phyloP scores from a whole-genome alignment of 805 yeast species.

The Metschnikowia drakensbergensis region DNA sequence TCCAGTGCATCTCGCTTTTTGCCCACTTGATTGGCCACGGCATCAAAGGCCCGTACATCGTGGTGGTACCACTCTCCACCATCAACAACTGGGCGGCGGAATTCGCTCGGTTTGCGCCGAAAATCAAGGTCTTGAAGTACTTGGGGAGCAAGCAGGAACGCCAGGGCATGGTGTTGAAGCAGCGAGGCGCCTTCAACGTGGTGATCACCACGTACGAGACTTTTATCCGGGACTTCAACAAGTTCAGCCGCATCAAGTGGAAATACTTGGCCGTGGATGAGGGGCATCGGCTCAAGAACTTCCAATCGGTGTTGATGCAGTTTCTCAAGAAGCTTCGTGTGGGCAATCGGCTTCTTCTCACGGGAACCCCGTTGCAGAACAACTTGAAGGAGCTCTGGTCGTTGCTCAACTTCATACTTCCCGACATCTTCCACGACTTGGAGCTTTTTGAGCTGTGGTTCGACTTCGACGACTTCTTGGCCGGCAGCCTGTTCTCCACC shows the following conservation, averaged over 20 bases:
- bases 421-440: constrained; percentile 88
- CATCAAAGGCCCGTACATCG: constrained; percentile 69
- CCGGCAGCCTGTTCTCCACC: constrained; percentile 25
- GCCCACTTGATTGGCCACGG: constrained; percentile 76
- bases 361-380: constrained; percentile 97
- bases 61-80: constrained; percentile 82
- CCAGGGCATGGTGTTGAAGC: constrained; percentile 9
- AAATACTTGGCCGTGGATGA: constrained; percentile 88
- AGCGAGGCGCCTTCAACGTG: constrained; percentile 38
- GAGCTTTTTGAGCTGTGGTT: constrained; percentile 93
- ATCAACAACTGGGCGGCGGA: constrained; percentile 83
- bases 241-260: constrained; percentile 59
- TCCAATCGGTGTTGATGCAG: constrained; percentile 69
- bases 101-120: constrained; percentile 69
- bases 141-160: constrained; percentile 63
- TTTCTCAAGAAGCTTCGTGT: constrained; percentile 66
- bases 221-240: constrained; percentile 62
- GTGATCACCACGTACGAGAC: constrained; percentile 82
- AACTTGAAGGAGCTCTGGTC: constrained; percentile 91
- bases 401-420: constrained; percentile 80
- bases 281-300: constrained; percentile 89
- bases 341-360: constrained; percentile 70
- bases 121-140: constrained; percentile 57
- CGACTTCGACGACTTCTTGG: constrained; percentile 64
- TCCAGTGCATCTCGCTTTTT: constrained; percentile 79